Evolutionary conservation across 2,329 filamentous ascomycete species (phyloP).

Genomic region (Blumeriella jaapii): DNA sequence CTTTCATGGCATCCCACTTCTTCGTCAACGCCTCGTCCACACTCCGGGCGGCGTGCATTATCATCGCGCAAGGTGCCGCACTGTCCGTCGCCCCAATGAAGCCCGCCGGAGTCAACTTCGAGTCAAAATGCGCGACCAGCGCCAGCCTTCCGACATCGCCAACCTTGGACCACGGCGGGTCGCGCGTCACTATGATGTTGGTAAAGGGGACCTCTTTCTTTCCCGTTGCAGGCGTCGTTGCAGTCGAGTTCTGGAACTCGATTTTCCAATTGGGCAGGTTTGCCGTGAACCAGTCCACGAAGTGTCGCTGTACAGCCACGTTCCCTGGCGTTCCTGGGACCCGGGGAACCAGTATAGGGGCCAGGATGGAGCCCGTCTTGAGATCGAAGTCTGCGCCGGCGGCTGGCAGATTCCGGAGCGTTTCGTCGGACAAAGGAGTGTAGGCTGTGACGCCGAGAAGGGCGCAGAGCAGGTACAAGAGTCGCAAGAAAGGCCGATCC

Average conservation of each 20-base stretch:
- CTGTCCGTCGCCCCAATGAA: slow-evolving; percentile 94
- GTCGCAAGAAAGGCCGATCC: slow-evolving; percentile 9
- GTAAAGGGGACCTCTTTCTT: slow-evolving; percentile 65
- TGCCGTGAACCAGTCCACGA: slow-evolving; percentile 67
- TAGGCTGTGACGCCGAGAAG: slow-evolving; percentile 18
- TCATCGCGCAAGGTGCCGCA: slow-evolving; percentile 85
- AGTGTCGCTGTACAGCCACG: slow-evolving; percentile 62
- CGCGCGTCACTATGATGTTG: slow-evolving; percentile 77
- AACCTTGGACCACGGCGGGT: slow-evolving; percentile 67
- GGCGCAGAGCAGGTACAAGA: slow-evolving; percentile 12
- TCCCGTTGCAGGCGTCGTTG: slow-evolving; percentile 65
- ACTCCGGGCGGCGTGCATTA: slow-evolving; percentile 73
- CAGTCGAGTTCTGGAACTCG: slow-evolving; percentile 81
- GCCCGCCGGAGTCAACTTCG: slow-evolving; percentile 64
- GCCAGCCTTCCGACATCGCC: slow-evolving; percentile 75
- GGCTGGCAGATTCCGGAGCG: slow-evolving; percentile 60
- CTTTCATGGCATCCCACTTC: slow-evolving; percentile 69
- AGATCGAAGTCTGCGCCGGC: slow-evolving; percentile 70
- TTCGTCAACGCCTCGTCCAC: slow-evolving; percentile 68
- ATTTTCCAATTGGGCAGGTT: slow-evolving; percentile 70
- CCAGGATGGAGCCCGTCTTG: slow-evolving; percentile 59
- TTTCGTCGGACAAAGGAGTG: slow-evolving; percentile 56
- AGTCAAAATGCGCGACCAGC: slow-evolving; percentile 90
- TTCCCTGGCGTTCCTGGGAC: slow-evolving; percentile 80
- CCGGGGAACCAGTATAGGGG: slow-evolving; percentile 78